These are phyloP conservation scores for Chalciporus sphaerocephalus DNA, from an alignment of 768 basidiomycete species.

Conservation along the genomic window DNA sequence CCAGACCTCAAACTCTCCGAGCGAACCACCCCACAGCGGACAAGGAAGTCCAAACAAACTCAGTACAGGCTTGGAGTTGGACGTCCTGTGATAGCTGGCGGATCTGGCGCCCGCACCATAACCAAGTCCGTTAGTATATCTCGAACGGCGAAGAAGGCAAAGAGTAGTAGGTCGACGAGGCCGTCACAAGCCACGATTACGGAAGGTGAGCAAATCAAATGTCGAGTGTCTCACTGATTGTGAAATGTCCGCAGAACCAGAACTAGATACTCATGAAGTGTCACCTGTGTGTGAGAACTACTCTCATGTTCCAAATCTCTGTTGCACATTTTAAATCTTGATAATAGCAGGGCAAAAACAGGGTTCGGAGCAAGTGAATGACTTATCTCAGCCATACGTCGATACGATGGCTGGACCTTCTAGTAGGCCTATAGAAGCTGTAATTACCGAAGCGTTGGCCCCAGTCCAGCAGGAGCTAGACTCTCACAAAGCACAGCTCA, in stretches of 20 bases:
- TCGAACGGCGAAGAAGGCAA: conserved; percentile 44
- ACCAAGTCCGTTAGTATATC: conserved; percentile 56
- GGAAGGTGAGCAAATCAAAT: conserved; percentile 38
- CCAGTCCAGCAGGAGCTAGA: conserved; percentile 51
- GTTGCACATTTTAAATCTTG: background rate
- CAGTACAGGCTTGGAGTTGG: conserved; percentile 71
- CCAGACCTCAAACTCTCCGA: conserved; percentile 11
- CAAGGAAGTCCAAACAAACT: conserved; percentile 67
- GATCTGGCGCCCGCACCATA: conserved; percentile 58
- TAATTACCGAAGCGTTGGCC: conserved; percentile 37
- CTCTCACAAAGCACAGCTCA: conserved; percentile 44
- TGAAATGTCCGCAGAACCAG: conserved; percentile 25
- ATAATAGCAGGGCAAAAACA: conserved; percentile 7
- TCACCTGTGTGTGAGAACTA: conserved; percentile 14
- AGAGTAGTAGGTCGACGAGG: conserved; percentile 45
- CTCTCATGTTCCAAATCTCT: background rate
- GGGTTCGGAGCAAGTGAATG: background rate
- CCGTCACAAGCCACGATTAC: conserved; percentile 53
- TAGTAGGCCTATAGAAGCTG: conserved; percentile 13
- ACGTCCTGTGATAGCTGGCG: conserved; percentile 61
- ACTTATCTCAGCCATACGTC: conserved; percentile 5
- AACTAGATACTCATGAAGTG: conserved; percentile 14
- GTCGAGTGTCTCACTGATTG: background rate
- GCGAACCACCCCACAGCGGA: conserved; percentile 33
- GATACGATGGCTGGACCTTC: conserved; percentile 4